Percentiles rank a stretch among this genome's conserved stretches.
Conservation (phyloP, 2,329 filamentous ascomycete species). For the Drechmeria coniospora region DNA sequence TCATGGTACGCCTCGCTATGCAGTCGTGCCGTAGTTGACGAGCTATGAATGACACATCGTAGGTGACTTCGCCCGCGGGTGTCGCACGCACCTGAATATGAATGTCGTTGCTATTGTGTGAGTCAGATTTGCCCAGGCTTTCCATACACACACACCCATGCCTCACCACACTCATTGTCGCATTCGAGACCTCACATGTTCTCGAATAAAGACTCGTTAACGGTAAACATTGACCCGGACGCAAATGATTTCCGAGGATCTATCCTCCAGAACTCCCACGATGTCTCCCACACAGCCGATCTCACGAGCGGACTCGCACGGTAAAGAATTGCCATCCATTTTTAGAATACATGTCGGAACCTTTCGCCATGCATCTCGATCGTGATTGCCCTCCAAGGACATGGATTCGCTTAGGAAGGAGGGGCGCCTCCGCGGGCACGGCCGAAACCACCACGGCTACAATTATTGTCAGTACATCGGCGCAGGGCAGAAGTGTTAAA, state of each 20-base stretch:
- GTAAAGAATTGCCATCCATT: conserved; percentile 24
- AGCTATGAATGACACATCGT: too few relatives aligned
- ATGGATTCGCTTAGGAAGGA: conserved; percentile 39
- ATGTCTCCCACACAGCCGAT: conserved; percentile 24
- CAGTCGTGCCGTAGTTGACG: too few relatives aligned
- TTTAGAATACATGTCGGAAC: conserved; percentile 33
- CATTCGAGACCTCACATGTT: too few relatives aligned
- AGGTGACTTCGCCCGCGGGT: too few relatives aligned
- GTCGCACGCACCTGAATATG: too few relatives aligned
- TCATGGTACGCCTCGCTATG: too few relatives aligned
- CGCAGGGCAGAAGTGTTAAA: too few relatives aligned
- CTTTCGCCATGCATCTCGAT: conserved; percentile 27
- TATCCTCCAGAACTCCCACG: conserved; percentile 30
- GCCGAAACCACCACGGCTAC: conserved; percentile 72
- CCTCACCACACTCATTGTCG: too few relatives aligned
- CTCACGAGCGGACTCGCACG: conserved; percentile 24
- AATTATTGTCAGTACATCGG: too few relatives aligned
- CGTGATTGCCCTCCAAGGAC: conserved; percentile 26
- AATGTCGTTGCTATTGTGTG: too few relatives aligned
- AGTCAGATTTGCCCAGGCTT: too few relatives aligned
- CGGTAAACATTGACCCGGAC: conserved; percentile 27
- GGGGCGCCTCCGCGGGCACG: conserved; percentile 72
- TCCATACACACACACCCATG: too few relatives aligned
- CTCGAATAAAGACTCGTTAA: conserved; percentile 18
- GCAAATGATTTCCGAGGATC: conserved; percentile 34